Evolutionary conservation across 1,284 basidiomycete genomes (phyloP).

Genomic region (Ganoderma leucocontextum): DNA sequence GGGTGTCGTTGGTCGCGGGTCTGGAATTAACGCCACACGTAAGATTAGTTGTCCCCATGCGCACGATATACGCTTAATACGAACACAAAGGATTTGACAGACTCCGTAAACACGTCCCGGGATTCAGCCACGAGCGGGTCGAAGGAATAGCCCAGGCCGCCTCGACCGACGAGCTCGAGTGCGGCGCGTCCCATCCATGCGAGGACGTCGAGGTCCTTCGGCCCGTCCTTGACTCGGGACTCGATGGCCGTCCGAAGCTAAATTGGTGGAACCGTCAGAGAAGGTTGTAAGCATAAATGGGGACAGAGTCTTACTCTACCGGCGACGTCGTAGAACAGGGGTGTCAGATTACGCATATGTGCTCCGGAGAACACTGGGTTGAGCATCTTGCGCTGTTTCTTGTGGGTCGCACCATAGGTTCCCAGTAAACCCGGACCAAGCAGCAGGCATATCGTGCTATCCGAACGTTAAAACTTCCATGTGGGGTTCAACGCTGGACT

Average conservation of each 20-base stretch:
- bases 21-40: neutral
- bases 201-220: constrained; percentile 44
- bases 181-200: constrained; percentile 47
- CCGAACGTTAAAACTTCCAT: neutral
- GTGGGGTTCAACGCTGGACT: neutral
- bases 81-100: constrained; percentile 21
- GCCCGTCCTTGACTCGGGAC: constrained; percentile 22
- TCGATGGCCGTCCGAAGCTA: constrained; percentile 31
- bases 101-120: constrained; percentile 34
- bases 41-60: neutral
- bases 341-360: constrained; percentile 37
- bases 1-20: neutral
- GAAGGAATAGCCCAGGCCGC: constrained; percentile 49
- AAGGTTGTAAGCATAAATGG: neutral
- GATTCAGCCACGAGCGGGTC: constrained; percentile 41
- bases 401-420: constrained; percentile 30
- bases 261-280: neutral
- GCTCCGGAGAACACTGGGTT: constrained; percentile 40
- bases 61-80: neutral
- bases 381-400: constrained; percentile 38
- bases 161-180: constrained; percentile 42
- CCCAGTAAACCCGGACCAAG: constrained; percentile 17
- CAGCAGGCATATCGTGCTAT: neutral
- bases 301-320: constrained; percentile 23
- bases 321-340: constrained; percentile 35